These are phyloP conservation scores for Apiotrichum laibachii DNA, from an alignment of 1,284 basidiomycete species.

Conservation along the genomic window DNA sequence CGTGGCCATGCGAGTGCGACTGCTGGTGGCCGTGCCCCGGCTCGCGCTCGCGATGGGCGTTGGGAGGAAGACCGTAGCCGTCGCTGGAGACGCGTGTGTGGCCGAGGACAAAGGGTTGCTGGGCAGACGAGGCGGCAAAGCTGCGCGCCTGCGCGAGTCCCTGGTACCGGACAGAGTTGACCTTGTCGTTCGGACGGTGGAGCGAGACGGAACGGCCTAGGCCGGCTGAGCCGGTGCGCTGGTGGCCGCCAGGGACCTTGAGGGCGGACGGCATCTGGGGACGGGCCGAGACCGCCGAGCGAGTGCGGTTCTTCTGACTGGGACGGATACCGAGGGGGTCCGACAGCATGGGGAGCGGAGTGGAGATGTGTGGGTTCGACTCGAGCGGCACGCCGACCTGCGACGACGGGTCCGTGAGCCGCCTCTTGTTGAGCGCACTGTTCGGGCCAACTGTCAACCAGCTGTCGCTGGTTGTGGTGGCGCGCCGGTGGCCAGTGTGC, in stretches of 20 bases:
- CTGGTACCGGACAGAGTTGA: constrained; percentile 9
- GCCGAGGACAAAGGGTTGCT: neutral
- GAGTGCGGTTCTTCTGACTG: constrained; percentile 1
- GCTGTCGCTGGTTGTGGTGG: constrained; percentile 11
- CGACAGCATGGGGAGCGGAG: constrained; percentile 25
- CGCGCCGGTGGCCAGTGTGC: neutral
- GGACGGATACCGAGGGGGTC: constrained; percentile 3
- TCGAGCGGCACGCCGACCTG: constrained; percentile 9
- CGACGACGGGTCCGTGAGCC: constrained; percentile 11
- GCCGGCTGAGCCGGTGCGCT: neutral
- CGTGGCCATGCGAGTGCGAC: no score
- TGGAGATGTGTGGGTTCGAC: constrained; percentile 26
- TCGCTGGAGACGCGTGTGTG: constrained; percentile 5
- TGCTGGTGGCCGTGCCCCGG: no score
- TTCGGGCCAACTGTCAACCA: constrained; percentile 29
- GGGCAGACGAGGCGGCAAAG: neutral
- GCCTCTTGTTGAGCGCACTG: constrained; percentile 3
- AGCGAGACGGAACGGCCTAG: constrained; percentile 4
- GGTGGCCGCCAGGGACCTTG: neutral
- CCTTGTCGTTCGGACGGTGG: constrained; percentile 4
- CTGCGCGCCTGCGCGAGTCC: constrained; percentile 13
- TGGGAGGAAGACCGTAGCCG: neutral
- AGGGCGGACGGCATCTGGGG: neutral
- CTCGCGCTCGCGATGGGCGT: no score
- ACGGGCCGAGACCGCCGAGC: neutral